Evolutionary conservation across 768 basidiomycete genomes (phyloP).

Genomic region (Daedaleopsis sinensis): DNA sequence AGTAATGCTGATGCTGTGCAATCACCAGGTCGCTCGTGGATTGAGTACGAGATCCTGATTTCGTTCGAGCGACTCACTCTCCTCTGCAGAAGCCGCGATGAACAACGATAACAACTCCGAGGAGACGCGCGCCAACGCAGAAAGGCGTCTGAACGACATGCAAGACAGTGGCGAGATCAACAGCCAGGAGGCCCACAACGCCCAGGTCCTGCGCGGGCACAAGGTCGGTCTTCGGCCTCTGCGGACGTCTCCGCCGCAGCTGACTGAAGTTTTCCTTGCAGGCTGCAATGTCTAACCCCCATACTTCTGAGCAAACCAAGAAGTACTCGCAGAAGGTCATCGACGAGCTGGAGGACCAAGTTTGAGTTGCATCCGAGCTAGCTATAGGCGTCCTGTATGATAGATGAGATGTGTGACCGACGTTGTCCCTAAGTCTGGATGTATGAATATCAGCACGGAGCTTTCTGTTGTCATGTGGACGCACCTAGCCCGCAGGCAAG

Average conservation of each 20-base stretch:
- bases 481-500: too few species aligned
- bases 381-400: too few species aligned
- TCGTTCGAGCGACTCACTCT: too few species aligned
- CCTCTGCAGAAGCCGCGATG: constrained; percentile 10
- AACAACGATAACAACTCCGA: constrained; percentile 16
- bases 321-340: constrained; percentile 24
- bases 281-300: constrained; percentile 25
- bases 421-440: too few species aligned
- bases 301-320: constrained; percentile 19
- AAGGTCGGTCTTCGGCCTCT: background rate
- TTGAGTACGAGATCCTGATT: constrained; percentile 8
- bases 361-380: background rate
- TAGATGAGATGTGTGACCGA: too few species aligned
- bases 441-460: too few species aligned
- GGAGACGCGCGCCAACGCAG: constrained; percentile 9
- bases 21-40: constrained; percentile 19
- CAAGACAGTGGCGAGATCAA: constrained; percentile 6
- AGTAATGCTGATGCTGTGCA: background rate
- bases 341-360: constrained; percentile 3
- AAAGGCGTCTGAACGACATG: constrained; percentile 14
- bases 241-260: background rate
- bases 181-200: constrained; percentile 11
- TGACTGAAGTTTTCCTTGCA: too few species aligned
- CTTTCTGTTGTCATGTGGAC: too few species aligned
- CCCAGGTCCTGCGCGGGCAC: constrained; percentile 12